These are phyloP conservation scores for Recurvomyces mirabilis DNA, from an alignment of 495 filamentous ascomycete genomes.

Conservation along the genomic window DNA sequence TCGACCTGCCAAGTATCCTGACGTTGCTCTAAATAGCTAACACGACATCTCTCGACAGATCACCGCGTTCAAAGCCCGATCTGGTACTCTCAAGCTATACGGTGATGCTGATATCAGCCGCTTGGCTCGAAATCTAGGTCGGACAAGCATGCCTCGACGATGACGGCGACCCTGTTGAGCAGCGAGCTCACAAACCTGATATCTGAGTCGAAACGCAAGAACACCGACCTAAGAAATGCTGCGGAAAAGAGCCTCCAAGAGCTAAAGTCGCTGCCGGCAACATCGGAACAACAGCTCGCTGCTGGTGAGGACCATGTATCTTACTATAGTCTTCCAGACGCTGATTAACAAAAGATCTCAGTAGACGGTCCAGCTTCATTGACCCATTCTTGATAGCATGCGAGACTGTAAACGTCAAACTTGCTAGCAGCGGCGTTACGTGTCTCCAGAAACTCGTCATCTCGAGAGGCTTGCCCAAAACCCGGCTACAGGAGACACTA, in stretches of 20 bases:
- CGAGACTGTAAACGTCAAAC: conserved; percentile 74
- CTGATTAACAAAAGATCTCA: conserved; percentile 55
- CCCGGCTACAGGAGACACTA: conserved; percentile 68
- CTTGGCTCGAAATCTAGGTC: too few species aligned
- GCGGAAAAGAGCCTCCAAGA: conserved; percentile 90
- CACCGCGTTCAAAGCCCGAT: too few species aligned
- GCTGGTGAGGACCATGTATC: conserved; percentile 50
- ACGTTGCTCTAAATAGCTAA: background rate
- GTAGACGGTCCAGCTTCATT: conserved; percentile 68
- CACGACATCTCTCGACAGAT: too few species aligned
- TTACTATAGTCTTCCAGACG: background rate
- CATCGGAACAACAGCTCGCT: conserved; percentile 71
- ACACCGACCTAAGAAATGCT: conserved; percentile 77
- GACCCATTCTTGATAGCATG: conserved; percentile 91
- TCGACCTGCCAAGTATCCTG: background rate
- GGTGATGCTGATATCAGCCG: too few species aligned
- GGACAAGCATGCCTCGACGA: too few species aligned
- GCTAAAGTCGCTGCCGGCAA: conserved; percentile 64
- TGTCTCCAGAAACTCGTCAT: conserved; percentile 84
- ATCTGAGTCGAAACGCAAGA: conserved; percentile 89
- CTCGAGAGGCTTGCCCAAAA: conserved; percentile 59
- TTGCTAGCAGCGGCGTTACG: conserved; percentile 72
- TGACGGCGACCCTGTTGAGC: conserved; percentile 86
- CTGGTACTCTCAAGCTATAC: too few species aligned
- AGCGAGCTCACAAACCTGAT: conserved; percentile 85